A percentile compares a stretch with the other conserved stretches of the same genome.
Conservation (phyloP, 768 basidiomycete genomes). For the Lentinula guzmanii region DNA sequence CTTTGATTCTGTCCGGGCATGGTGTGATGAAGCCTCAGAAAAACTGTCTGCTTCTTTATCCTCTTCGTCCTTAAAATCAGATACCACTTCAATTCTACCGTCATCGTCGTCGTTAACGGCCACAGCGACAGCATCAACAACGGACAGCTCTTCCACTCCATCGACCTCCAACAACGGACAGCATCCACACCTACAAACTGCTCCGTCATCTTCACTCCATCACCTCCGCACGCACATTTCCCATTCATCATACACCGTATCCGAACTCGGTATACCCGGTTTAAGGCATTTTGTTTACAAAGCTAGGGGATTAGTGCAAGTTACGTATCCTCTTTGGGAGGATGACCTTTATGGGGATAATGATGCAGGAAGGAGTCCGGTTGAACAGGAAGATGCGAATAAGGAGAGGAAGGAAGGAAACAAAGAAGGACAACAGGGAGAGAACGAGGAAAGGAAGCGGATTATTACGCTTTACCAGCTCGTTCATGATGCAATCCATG, state of each 20-base stretch:
- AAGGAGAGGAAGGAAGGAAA: neutral
- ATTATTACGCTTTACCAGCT: constrained; percentile 83
- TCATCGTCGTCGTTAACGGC: neutral
- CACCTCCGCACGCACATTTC: constrained; percentile 32
- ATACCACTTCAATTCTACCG: neutral
- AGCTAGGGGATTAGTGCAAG: constrained; percentile 81
- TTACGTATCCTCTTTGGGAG: constrained; percentile 82
- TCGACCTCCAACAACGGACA: neutral
- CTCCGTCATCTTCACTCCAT: constrained; percentile 38
- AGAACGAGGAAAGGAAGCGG: constrained; percentile 29
- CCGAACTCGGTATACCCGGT: constrained; percentile 81
- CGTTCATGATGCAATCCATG: constrained; percentile 85
- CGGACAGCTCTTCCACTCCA: neutral
- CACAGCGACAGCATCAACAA: too few species aligned
- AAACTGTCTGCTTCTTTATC: constrained; percentile 11
- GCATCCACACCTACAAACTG: neutral
- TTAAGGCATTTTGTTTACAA: constrained; percentile 95
- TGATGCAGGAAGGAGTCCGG: constrained; percentile 3
- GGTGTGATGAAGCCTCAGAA: constrained; percentile 44
- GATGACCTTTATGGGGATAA: constrained; percentile 51
- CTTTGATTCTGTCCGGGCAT: constrained; percentile 75
- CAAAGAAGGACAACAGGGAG: neutral
- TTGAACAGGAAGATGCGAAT: neutral
- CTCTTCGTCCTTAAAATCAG: neutral
- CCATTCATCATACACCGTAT: constrained; percentile 59